Base-by-base conservation (phyloP, 169 alveolate species). In the Babesia ovata region DNA sequence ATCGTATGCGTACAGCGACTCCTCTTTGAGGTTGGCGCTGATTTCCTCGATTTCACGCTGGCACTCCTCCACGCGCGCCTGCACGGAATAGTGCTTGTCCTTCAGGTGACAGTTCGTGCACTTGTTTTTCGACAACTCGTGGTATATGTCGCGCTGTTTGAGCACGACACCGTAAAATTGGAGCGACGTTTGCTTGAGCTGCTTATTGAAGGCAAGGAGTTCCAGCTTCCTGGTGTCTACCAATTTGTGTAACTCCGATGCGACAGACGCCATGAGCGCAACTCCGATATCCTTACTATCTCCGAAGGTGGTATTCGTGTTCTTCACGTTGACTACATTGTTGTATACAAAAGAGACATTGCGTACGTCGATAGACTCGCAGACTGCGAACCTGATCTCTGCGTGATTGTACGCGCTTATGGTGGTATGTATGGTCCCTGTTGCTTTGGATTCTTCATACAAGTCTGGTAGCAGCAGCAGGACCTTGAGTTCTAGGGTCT, bases 1-100 rank as follows among this genome's bases (percentile, higher is more conserved):
- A 44, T 85, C 91, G 71, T 92, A 92, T 33, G 88, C 82, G 52
- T 89, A 79, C 84, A 92, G 78, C 7, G 95, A 91, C 75, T 90
- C 91, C 42, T 90, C 94, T 82, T 90, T 86, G 10, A 92, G 83
- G 33, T 87, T 71, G 36, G 70, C 62, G 62, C 75, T 84, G 22
- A 91, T 85, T 46, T 81, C 87, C 63, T 91, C 93, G 36, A 91
- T 84, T 42, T 91, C 94, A 36, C 65, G 59, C 53, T 71, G 59
- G 59, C 86, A 88, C 70, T 59, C 33, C 58, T 66, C 82, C 28
- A 72, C 70, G 58, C 85, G 56, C 45, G 71, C 48, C 24, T 76
- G 86, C 42, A 87, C 61, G 46, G 86, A 83, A 56, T 79, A 91
- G 79, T 91, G 94, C 67, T 87, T 74, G 59, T 91, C 93, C 78